These are phyloP conservation scores for Vitis hybrid DNA, from an alignment of 177 flowering plant genomes.

Conservation along the genomic window DNA sequence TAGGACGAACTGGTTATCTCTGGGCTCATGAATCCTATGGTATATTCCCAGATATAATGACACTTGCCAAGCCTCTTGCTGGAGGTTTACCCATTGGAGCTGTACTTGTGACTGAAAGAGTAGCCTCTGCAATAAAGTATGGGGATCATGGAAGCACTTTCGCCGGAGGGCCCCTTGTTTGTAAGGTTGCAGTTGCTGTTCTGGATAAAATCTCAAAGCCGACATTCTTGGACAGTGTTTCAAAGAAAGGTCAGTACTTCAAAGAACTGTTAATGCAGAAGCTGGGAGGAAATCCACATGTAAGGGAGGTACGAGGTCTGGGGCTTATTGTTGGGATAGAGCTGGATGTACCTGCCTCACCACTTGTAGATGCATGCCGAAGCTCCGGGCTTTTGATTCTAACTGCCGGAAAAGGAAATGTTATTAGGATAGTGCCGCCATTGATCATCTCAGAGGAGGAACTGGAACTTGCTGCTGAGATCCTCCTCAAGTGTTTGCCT, in stretches of 20 bases:
- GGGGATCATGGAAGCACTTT: slow-evolving; percentile 96
- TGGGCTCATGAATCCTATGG: slow-evolving; percentile 87
- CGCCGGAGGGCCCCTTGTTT: slow-evolving; percentile 80
- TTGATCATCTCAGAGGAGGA: slow-evolving; percentile 72
- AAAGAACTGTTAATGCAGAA: slow-evolving; percentile 46
- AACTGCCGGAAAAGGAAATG: slow-evolving; percentile 90
- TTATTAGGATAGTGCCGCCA: slow-evolving; percentile 84
- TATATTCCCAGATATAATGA: slow-evolving; percentile 83
- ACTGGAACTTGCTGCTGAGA: slow-evolving; percentile 56
- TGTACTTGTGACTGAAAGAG: slow-evolving; percentile 64
- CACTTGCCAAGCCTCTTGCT: slow-evolving; percentile 91
- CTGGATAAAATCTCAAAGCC: slow-evolving; percentile 72
- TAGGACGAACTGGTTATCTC: slow-evolving; percentile 76
- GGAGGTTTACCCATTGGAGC: slow-evolving; percentile 97
- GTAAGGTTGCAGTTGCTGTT: slow-evolving; percentile 63
- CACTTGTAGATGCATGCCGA: slow-evolving; percentile 77
- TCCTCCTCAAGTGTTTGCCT: slow-evolving; percentile 43
- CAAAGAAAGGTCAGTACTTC: slow-evolving; percentile 63
- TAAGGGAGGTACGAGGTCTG: slow-evolving; percentile 68
- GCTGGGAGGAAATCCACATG: slow-evolving; percentile 59
- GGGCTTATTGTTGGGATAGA: slow-evolving; percentile 86
- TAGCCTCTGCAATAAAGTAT: slow-evolving; percentile 53
- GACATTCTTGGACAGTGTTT: slow-evolving; percentile 56
- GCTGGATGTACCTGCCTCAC: slow-evolving; percentile 69
- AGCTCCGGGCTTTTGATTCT: slow-evolving; percentile 76